Evolutionary conservation across 148 eudicot genomes (phyloP).

Genomic region (Chenopodium album): DNA sequence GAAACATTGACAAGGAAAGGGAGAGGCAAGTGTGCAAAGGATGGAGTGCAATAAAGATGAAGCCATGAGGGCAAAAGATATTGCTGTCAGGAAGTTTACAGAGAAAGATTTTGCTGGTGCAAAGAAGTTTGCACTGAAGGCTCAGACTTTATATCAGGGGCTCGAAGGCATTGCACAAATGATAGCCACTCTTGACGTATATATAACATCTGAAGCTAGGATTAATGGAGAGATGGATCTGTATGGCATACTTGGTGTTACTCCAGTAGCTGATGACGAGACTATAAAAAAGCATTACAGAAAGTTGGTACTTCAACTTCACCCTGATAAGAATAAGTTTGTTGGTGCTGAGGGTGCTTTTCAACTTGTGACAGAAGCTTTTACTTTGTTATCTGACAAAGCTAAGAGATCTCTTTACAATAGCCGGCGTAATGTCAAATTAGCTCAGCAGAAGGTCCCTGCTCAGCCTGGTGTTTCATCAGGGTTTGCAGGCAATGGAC

Average conservation of each 20-base stretch:
- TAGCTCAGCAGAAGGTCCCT: slow-evolving; percentile 33
- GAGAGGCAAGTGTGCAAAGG: neutral
- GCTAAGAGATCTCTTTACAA: slow-evolving; percentile 62
- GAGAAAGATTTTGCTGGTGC: slow-evolving; percentile 39
- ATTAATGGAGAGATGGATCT: slow-evolving; percentile 50
- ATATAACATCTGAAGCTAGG: slow-evolving; percentile 28
- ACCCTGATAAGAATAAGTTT: slow-evolving; percentile 84
- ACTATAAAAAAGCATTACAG: slow-evolving; percentile 56
- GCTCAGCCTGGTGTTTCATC: slow-evolving; percentile 19
- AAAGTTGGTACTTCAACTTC: slow-evolving; percentile 63
- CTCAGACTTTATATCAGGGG: slow-evolving; percentile 36
- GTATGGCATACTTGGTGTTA: slow-evolving; percentile 72
- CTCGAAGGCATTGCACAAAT: slow-evolving; percentile 44
- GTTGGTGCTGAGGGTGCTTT: slow-evolving; percentile 84
- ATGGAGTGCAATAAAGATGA: slow-evolving; percentile 59
- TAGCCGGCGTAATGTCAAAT: slow-evolving; percentile 46
- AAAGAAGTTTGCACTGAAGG: slow-evolving; percentile 41
- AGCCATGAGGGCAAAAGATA: slow-evolving; percentile 44
- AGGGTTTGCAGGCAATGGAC: slow-evolving; percentile 10
- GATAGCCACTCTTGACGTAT: slow-evolving; percentile 34
- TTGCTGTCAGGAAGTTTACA: slow-evolving; percentile 36
- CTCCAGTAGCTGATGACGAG: slow-evolving; percentile 61
- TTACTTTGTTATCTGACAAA: slow-evolving; percentile 67
- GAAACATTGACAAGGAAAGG: slow-evolving; percentile 2
- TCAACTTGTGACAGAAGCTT: slow-evolving; percentile 68